Evolutionary conservation across 495 filamentous ascomycete species (phyloP).

Genomic region (Penicillium odoratum): DNA sequence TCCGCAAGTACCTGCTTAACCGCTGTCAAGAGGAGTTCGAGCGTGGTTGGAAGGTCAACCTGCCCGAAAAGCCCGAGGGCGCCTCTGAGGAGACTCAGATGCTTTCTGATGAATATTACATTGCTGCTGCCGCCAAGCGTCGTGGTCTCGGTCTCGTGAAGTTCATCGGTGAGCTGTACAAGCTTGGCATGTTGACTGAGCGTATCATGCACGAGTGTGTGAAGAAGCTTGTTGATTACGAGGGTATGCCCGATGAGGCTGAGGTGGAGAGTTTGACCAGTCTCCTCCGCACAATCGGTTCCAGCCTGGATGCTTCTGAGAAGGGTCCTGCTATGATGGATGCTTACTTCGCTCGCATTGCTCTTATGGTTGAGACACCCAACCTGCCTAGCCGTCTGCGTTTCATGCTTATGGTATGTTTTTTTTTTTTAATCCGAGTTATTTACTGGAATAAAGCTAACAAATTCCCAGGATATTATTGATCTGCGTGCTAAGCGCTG

Average conservation of each 20-base stretch:
- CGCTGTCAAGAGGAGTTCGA: constrained; percentile 99
- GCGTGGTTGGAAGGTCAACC: constrained; percentile 92
- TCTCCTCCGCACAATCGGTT: constrained; percentile 87
- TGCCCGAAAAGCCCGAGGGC: constrained; percentile 80
- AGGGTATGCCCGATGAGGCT: constrained; percentile 89
- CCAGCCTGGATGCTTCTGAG: constrained; percentile 76
- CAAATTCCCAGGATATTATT: constrained; percentile 64
- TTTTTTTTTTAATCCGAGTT: no score
- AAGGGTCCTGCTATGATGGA: constrained; percentile 84
- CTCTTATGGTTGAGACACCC: constrained; percentile 70
- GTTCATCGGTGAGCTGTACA: constrained; percentile 99
- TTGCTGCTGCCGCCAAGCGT: constrained; percentile 92
- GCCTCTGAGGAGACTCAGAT: constrained; percentile 70
- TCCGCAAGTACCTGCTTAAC: constrained; percentile 98
- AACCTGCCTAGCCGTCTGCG: constrained; percentile 80
- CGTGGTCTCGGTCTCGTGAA: constrained; percentile 96
- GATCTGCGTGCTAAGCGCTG: constrained; percentile 77
- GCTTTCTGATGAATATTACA: constrained; percentile 96
- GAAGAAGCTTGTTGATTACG: constrained; percentile 92
- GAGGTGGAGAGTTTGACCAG: constrained; percentile 94
- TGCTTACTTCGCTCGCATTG: constrained; percentile 89
- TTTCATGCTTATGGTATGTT: constrained; percentile 87
- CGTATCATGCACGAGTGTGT: constrained; percentile 99
- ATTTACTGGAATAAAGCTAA: constrained; percentile 6
- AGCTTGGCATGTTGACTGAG: constrained; percentile 96